A percentile compares a stretch with the other conserved stretches of the same genome.
These are phyloP conservation scores for Rhodotorula taiwanensis DNA, from an alignment of 768 basidiomycete genomes.

Conservation along the genomic window DNA sequence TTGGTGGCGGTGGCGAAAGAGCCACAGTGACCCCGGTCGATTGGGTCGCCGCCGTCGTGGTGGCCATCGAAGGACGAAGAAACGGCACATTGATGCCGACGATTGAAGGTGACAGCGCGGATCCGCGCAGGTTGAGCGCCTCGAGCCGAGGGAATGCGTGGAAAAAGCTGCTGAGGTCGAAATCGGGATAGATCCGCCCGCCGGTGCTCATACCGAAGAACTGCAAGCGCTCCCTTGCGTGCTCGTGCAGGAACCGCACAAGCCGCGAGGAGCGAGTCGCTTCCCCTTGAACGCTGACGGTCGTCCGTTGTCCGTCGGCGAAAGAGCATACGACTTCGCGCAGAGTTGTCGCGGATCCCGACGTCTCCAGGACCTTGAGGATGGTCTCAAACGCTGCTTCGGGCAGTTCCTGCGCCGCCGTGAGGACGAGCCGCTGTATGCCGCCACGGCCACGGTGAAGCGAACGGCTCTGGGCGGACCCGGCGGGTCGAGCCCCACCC, in stretches of 20 bases:
- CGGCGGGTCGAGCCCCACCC: too few species aligned
- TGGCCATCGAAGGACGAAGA: neutral
- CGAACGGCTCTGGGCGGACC: too few species aligned
- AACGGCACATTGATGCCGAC: slow-evolving; percentile 15
- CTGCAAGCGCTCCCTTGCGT: neutral
- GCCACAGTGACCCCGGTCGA: too few species aligned
- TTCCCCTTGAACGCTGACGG: slow-evolving; percentile 9
- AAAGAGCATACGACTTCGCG: slow-evolving; percentile 24
- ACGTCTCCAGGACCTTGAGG: neutral
- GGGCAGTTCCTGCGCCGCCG: slow-evolving; percentile 21
- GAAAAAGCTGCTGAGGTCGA: slow-evolving; percentile 15
- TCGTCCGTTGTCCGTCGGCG: slow-evolving; percentile 21
- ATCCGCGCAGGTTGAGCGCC: slow-evolving; percentile 7
- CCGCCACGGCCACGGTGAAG: neutral
- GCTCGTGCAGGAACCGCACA: slow-evolving; percentile 11
- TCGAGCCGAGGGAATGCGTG: slow-evolving; percentile 1
- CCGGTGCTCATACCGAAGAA: slow-evolving; percentile 8
- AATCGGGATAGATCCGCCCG: slow-evolving; percentile 23
- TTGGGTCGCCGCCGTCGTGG: neutral
- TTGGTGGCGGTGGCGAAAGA: too few species aligned
- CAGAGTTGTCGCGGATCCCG: neutral
- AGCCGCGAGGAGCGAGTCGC: neutral
- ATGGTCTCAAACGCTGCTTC: neutral
- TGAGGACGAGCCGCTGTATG: slow-evolving; percentile 9
- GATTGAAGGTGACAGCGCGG: slow-evolving; percentile 12